phyloP scores from a whole-genome alignment of 2,329 filamentous ascomycete species.

The Myriosclerotinia duriaeana region DNA sequence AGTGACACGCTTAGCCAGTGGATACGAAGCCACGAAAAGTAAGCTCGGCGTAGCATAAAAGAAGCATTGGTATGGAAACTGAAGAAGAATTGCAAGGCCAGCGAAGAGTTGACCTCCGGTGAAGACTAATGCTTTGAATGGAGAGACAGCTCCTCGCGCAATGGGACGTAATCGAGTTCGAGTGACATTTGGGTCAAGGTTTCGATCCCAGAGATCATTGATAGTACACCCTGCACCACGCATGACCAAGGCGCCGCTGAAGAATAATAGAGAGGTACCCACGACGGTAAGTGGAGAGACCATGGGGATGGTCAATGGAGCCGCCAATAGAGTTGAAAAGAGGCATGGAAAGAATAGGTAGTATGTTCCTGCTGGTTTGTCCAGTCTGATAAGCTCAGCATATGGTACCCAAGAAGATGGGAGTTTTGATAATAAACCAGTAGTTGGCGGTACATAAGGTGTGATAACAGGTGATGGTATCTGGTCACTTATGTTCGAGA shows the following conservation, averaged over 20 bases:
- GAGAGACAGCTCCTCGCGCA: conserved; percentile 73
- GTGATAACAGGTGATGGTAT: neutral
- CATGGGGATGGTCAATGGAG: conserved; percentile 64
- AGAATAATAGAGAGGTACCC: conserved; percentile 67
- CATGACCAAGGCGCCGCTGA: conserved; percentile 77
- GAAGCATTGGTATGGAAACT: conserved; percentile 72
- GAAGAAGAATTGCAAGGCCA: conserved; percentile 71
- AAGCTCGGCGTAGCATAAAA: conserved; percentile 77
- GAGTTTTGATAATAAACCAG: conserved; percentile 67
- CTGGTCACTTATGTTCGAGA: neutral
- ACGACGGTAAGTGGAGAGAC: conserved; percentile 60
- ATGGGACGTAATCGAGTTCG: conserved; percentile 78
- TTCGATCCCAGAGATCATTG: conserved; percentile 88
- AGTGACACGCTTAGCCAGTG: conserved; percentile 80
- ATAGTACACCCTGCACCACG: conserved; percentile 84
- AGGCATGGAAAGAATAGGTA: conserved; percentile 85
- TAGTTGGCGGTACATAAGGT: conserved; percentile 54
- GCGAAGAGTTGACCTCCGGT: conserved; percentile 72
- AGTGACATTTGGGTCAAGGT: conserved; percentile 77
- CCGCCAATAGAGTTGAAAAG: conserved; percentile 79
- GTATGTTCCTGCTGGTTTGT: conserved; percentile 79
- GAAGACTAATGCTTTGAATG: conserved; percentile 69
- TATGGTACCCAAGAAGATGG: conserved; percentile 74
- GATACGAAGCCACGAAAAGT: conserved; percentile 71
- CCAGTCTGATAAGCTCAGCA: conserved; percentile 75